Evolutionary conservation across 179 eudicot species (phyloP).

Genomic region (Carnegiea gigantea): DNA sequence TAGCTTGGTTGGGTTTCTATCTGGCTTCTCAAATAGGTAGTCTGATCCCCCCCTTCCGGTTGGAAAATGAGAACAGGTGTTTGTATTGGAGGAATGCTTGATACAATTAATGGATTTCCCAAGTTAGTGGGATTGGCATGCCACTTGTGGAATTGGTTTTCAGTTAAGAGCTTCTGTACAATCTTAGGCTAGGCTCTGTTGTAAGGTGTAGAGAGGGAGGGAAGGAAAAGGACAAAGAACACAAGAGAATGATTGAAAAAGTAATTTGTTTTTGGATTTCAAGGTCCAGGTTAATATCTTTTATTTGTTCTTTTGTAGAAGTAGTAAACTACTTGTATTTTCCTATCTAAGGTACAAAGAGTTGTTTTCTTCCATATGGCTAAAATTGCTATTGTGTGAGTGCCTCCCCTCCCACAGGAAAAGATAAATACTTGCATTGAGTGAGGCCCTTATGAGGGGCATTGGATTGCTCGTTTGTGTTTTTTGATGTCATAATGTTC

Average conservation of each 20-base stretch:
- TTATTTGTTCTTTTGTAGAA: neutral
- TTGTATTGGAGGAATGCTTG: neutral
- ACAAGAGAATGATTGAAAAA: neutral
- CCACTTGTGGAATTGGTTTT: neutral
- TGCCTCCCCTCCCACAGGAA: neutral
- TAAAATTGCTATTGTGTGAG: neutral
- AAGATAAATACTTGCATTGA: neutral
- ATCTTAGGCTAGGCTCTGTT: neutral
- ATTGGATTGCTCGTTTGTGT: neutral
- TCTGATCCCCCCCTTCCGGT: neutral
- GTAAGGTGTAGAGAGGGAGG: neutral
- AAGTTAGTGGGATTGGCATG: neutral
- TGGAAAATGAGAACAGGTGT: neutral
- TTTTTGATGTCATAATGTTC: neutral
- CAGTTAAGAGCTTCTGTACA: neutral
- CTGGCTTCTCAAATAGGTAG: neutral
- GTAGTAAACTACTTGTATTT: neutral
- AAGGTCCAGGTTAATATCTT: neutral
- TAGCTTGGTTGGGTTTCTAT: no score
- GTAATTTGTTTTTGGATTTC: neutral
- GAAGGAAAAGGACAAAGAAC: neutral
- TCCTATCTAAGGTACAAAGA: neutral
- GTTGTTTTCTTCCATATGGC: neutral
- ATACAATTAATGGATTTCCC: neutral
- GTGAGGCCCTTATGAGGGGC: neutral